These are phyloP conservation scores for Eremochloa ophiuroides DNA, from an alignment of 176 grass and related monocot species.

Conservation along the genomic window DNA sequence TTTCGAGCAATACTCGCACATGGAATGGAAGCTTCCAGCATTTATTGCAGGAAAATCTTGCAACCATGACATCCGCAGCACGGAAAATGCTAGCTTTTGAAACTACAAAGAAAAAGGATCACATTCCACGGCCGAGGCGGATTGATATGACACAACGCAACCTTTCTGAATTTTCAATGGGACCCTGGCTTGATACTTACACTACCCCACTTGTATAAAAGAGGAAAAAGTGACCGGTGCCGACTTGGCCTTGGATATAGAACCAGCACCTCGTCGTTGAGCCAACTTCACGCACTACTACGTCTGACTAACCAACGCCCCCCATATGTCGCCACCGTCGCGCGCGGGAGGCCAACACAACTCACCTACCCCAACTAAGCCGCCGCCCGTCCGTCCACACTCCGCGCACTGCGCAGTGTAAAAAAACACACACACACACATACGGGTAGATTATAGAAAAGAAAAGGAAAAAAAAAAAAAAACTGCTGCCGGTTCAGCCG, in stretches of 20 bases:
- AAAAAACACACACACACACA: background rate
- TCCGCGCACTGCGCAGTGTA: background rate
- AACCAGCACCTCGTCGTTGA: background rate
- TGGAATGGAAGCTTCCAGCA: background rate
- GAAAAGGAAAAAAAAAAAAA: background rate
- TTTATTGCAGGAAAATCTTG: background rate
- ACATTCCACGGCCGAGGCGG: background rate
- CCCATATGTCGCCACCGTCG: conserved; percentile 18
- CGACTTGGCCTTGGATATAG: background rate
- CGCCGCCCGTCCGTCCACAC: background rate
- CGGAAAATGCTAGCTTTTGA: background rate
- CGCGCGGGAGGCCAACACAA: background rate
- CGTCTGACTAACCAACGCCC: background rate
- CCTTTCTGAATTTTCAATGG: background rate
- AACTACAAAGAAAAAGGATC: background rate
- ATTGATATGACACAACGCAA: background rate
- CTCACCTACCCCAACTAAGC: conserved; percentile 12
- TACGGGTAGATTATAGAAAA: background rate
- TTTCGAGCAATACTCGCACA: background rate
- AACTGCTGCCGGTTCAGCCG: background rate
- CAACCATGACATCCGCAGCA: background rate
- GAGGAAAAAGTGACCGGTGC: background rate
- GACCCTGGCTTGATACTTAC: background rate
- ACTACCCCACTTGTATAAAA: background rate
- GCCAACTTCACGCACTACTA: background rate